Evolutionary conservation across 164 flowering plant genomes (phyloP).

Genomic region (Magnolia changhungtana): DNA sequence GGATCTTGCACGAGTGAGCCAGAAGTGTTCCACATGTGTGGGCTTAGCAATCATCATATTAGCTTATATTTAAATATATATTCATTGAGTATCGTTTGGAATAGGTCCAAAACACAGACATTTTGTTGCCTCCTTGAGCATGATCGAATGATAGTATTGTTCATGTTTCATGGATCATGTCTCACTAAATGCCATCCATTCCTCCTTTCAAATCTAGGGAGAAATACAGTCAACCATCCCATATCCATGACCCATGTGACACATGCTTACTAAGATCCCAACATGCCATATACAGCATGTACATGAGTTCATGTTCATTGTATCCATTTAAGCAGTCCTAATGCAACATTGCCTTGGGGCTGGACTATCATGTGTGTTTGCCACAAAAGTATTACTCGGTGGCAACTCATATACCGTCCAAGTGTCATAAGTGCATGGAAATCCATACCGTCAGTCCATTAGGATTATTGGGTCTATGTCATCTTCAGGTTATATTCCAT

Average conservation of each 20-base stretch:
- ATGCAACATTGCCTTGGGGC: not conserved
- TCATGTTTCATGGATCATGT: constrained; percentile 36
- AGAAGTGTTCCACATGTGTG: too few relatives aligned
- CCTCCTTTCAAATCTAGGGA: not conserved
- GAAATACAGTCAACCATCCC: constrained; percentile 22
- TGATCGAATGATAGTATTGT: constrained; percentile 17
- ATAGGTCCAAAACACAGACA: not conserved
- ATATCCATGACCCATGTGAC: constrained; percentile 29
- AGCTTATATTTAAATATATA: too few relatives aligned
- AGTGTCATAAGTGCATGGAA: not conserved
- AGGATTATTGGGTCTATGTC: not conserved
- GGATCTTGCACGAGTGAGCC: too few relatives aligned
- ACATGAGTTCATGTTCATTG: not conserved
- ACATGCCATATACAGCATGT: constrained; percentile 28
- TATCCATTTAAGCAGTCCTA: not conserved
- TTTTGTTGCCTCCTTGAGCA: constrained; percentile 23
- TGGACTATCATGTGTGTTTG: too few relatives aligned
- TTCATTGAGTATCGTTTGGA: not conserved
- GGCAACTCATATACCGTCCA: not conserved
- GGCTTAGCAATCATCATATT: too few relatives aligned
- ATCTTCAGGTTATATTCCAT: not conserved
- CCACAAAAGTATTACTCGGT: not conserved
- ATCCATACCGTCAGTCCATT: not conserved
- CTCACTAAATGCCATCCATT: constrained; percentile 15
- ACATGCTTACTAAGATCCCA: constrained; percentile 30